These are phyloP conservation scores for Reticulascus tulasneorum DNA, from an alignment of 2,329 filamentous ascomycete species.

Conservation along the genomic window DNA sequence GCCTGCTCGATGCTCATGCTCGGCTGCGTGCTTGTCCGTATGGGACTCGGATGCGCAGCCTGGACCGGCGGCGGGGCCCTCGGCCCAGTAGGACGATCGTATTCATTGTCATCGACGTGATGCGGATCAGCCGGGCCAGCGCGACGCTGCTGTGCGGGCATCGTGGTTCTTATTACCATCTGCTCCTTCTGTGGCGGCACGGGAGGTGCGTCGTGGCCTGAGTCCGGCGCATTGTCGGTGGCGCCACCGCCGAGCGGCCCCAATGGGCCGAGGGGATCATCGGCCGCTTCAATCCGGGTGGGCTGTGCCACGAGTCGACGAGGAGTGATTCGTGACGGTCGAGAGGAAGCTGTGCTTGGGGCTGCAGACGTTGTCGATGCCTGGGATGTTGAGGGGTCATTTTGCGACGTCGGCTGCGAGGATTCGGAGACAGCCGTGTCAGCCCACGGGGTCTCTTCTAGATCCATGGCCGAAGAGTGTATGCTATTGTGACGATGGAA, in stretches of 20 bases:
- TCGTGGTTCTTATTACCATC: conserved; percentile 55
- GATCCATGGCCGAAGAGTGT: conserved; percentile 35
- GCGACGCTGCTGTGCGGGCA: conserved; percentile 40
- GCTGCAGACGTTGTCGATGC: conserved; percentile 25
- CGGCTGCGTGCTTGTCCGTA: conserved; percentile 56
- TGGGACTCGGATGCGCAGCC: conserved; percentile 48
- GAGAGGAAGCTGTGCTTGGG: conserved; percentile 24
- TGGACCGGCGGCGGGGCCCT: conserved; percentile 65
- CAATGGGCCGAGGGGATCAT: conserved; percentile 73
- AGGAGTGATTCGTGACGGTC: conserved; percentile 42
- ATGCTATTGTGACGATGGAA: neutral
- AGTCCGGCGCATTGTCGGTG: conserved; percentile 40
- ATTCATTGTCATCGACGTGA: conserved; percentile 64
- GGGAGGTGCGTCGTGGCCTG: conserved; percentile 53
- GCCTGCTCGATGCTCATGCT: conserved; percentile 92
- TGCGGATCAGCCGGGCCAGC: conserved; percentile 53
- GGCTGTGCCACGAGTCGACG: conserved; percentile 69
- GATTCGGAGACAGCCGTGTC: conserved; percentile 35
- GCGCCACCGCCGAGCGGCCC: conserved; percentile 56
- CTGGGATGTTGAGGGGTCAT: conserved; percentile 19
- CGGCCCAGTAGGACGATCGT: conserved; percentile 44
- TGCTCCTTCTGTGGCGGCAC: conserved; percentile 66
- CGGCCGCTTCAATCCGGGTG: conserved; percentile 72
- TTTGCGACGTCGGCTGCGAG: conserved; percentile 26
- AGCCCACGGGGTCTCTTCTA: conserved; percentile 52